Evolutionary conservation across 2,329 filamentous ascomycete genomes (phyloP), one percentile per base, ranked within the genome.

Genomic region (Setomelanomma holmii): DNA sequence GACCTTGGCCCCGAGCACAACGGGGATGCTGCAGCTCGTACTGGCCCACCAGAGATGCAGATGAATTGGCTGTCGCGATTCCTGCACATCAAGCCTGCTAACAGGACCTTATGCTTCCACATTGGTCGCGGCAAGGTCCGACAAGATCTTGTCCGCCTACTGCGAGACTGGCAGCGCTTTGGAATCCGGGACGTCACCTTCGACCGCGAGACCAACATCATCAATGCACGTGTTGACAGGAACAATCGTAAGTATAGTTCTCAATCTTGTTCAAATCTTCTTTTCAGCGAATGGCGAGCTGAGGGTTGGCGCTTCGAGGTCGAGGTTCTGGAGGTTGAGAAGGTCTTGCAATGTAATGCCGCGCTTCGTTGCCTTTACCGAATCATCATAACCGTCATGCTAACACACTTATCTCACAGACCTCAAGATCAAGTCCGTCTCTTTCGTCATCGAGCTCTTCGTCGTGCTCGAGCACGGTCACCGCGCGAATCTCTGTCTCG

Each of bases 71-170:
- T 98, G 46, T 89, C 91, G 23, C 89, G 91, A 14, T 85, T 98
- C 40, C 91, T 98, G 78, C 86, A 91, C 49, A 88, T 97, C 69
- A 96, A 95, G 72, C 93, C 93, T 1, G 90, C 88, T 0, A 88
- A 81, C 14, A 85, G 86, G 58, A 83, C 90, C 22, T 75, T 97
- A 14, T 95, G 91, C 71, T 87, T 97, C 71, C 82, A 82, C 3
- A 82, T 91, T 20, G 85, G 88, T 4, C 88, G 89, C 63, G 82
- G 82, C n/a, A 84, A 86, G 53, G 89, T 89, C 38, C 86, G 91
- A 38, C 89, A 90, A 67, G 92, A 96, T 67, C 81, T 96, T 17
- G 83, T 88, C 20, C 84, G 85, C 43, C 79, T 96, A 22, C 81
- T 97, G 41, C 86, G 86, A 34, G 89, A 92, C 53, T 96, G 92